A percentile compares a stretch with the other conserved stretches of the same genome.
phyloP scores from a whole-genome alignment of 305 asterid genomes.

The Fraxinus sp. region DNA sequence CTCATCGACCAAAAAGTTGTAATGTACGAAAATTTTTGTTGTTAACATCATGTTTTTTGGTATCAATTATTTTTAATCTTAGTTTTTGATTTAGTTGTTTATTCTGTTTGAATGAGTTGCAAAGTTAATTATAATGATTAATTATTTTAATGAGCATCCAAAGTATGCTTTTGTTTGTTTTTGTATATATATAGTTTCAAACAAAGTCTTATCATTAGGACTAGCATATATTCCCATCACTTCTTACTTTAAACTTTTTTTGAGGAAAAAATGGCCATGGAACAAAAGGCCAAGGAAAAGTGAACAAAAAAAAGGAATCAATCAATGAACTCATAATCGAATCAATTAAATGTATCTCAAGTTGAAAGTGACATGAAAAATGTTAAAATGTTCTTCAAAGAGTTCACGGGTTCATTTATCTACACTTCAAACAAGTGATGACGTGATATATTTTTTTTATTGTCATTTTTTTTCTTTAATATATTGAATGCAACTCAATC shows the following conservation, averaged over 20 bases:
- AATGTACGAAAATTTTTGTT: neutral
- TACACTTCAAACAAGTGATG: neutral
- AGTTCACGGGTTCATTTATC: neutral
- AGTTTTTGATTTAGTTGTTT: too few relatives aligned
- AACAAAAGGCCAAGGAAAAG: neutral
- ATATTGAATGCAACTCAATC: neutral
- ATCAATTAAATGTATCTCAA: neutral
- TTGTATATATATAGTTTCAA: neutral
- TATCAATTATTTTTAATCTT: too few relatives aligned
- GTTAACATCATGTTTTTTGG: neutral
- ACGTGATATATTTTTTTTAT: neutral
- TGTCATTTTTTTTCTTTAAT: neutral
- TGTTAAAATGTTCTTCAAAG: neutral
- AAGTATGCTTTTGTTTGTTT: neutral
- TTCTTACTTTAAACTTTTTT: neutral
- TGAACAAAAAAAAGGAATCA: neutral
- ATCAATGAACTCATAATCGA: neutral
- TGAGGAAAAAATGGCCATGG: neutral
- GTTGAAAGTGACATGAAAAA: neutral
- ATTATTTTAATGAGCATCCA: neutral
- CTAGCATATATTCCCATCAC: neutral
- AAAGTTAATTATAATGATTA: neutral
- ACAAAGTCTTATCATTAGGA: neutral
- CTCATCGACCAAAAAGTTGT: too few relatives aligned
- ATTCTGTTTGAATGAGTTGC: neutral